These are phyloP conservation scores for Magnusiomyces fungicola DNA, from an alignment of 1,139 yeast species.

Conservation along the genomic window DNA sequence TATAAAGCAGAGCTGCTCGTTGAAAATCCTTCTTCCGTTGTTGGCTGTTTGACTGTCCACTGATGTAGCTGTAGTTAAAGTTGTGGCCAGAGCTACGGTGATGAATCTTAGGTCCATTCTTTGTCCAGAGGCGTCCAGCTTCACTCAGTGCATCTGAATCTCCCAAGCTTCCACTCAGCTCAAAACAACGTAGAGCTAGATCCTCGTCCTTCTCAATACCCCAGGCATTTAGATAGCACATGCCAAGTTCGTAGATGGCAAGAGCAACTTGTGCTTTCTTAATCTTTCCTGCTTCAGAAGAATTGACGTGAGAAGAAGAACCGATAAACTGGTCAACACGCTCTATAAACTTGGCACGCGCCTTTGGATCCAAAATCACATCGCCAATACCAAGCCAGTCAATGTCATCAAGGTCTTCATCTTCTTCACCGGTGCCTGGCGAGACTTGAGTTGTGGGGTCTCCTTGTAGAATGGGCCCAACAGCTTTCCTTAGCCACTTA, in stretches of 20 bases:
- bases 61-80: background rate
- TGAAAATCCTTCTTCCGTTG: constrained; percentile 48
- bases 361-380: background rate
- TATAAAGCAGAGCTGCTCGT: constrained; percentile 65
- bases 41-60: background rate
- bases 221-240: constrained; percentile 51
- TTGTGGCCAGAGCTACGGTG: too few relatives aligned
- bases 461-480: constrained; percentile 29
- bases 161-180: constrained; percentile 64
- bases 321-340: background rate
- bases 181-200: constrained; percentile 52
- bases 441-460: too few relatives aligned
- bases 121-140: constrained; percentile 64
- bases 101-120: constrained; percentile 42
- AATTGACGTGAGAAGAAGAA: too few relatives aligned
- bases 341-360: background rate
- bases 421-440: too few relatives aligned
- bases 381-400: too few relatives aligned
- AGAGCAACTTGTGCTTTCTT: constrained; percentile 33
- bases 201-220: constrained; percentile 51
- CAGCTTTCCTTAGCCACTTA: constrained; percentile 51
- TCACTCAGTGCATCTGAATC: constrained; percentile 62
- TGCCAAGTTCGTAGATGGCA: constrained; percentile 55
- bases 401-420: too few relatives aligned
- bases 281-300: constrained; percentile 17